Conservation (phyloP, 495 filamentous ascomycete species). For the Penicillium mononematosum region DNA sequence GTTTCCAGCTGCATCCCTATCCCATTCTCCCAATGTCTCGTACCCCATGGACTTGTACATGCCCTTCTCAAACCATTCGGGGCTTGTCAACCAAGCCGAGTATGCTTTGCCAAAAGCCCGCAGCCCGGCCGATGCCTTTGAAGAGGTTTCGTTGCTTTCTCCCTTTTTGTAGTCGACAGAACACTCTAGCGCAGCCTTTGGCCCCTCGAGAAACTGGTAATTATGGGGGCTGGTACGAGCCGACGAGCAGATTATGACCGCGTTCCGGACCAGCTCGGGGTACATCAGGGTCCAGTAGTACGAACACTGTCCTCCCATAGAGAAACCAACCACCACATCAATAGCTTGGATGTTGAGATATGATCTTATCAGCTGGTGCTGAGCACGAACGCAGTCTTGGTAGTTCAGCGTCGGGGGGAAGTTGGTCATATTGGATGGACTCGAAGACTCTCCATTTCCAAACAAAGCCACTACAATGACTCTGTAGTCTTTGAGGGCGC, state of each 20-base stretch:
- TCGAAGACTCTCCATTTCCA: constrained; percentile 65
- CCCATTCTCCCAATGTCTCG: constrained; percentile 58
- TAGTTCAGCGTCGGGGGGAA: constrained; percentile 59
- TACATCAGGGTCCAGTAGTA: constrained; percentile 64
- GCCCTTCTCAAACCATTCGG: constrained; percentile 61
- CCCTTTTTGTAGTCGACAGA: constrained; percentile 36
- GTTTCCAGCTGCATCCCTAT: constrained; percentile 53
- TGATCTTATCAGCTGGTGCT: constrained; percentile 57
- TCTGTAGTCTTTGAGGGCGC: constrained; percentile 49
- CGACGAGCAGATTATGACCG: constrained; percentile 62
- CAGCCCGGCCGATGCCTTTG: constrained; percentile 39
- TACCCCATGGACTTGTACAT: constrained; percentile 54
- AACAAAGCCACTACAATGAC: constrained; percentile 64
- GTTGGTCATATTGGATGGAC: constrained; percentile 56
- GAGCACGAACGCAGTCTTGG: constrained; percentile 58
- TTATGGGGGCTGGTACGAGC: constrained; percentile 65
- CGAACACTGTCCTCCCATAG: constrained; percentile 64
- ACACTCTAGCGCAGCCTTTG: constrained; percentile 53
- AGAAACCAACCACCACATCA: constrained; percentile 58
- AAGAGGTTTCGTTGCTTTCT: constrained; percentile 14
- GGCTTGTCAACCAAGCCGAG: constrained; percentile 65
- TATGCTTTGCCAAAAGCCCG: constrained; percentile 64
- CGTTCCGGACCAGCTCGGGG: constrained; percentile 56
- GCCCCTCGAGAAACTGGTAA: constrained; percentile 61
- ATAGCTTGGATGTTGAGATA: constrained; percentile 52